Base-by-base conservation (phyloP, 2,329 filamentous ascomycete genomes). In the Basipetospora sp. region DNA sequence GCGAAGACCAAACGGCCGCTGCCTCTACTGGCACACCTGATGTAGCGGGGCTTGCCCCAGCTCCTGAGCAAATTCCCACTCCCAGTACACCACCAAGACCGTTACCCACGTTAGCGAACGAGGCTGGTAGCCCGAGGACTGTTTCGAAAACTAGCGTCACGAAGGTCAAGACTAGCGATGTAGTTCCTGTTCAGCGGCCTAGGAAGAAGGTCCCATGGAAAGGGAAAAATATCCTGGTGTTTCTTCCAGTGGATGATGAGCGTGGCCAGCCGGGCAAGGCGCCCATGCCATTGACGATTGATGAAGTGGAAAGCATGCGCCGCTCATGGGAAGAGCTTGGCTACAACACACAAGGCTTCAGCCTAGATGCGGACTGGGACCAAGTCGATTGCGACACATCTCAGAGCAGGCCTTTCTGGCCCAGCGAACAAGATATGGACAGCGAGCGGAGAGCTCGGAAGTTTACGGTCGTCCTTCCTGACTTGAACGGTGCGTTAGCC, bases 201-300 rank as follows among this genome's bases (percentile, higher is more conserved):
- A 82, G 71, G 58, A 86, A 81, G 53, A 83, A 78, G 57, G 64
- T 87, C 3, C 67, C 69, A 32, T 86, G 80, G 79, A 79, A 70
- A 49, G 78, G 77, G 41, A 86, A 84, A 59, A 76, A 73, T 42
- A 83, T 84, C 38, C 57, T 82, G 48, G 75, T 87, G 31, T 62
- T 77, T 18, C 58, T 87, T 15, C 82, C 81, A 5, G 61, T 69
- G 32, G 75, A 82, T 43, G 77, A 80, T 37, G 67, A 73, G 38
- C 69, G 78, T 45, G 79, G 79, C 15, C 63, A 67, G 31, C 61
- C 63, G 2, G 71, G 69, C 29, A 63, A 65, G 27, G 58, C 63
- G 0, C 67, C 70, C 0, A 56, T 63, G 40, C 75, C 76, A 4
- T 58, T 81, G 33, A 62, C 58, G 4, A 55, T 65, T 26, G 55